Evolutionary conservation across 2,329 filamentous ascomycete species (phyloP), one percentile per base, ranked within the genome.

Genomic region (Aspergillus niger): DNA sequence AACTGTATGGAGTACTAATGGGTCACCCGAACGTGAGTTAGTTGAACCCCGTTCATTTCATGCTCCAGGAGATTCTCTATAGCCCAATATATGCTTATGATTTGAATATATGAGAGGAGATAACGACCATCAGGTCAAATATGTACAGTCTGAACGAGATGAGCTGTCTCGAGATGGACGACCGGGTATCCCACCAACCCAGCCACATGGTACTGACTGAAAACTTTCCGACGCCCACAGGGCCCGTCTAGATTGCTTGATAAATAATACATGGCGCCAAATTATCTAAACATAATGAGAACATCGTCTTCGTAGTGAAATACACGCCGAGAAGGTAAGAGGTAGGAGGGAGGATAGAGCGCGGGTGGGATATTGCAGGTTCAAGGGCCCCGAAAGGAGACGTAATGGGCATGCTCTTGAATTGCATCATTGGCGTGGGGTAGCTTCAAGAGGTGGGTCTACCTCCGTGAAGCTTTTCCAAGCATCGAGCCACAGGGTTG

Each of bases 181-280:
- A 15, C 47, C n/a, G 26, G 26, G 47, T 20, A 30, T n/a, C 15
- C 15, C 11, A 17, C 47, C 47, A 28, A 30, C 47, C 47, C 47
- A 15, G 28, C 47, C 38, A 28, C 62, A 59, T 58, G 20, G 61
- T 58, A 49, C 62, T 22, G 55, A 36, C 32, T 36, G 32, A 36
- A 54, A 49, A 57, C 53, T 43, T 28, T 60, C 58, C 56, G 44
- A 65, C 56, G 56, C 63, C 62, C 65, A 57, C 59, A 65, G 58
- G 65, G 64, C 65, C 52, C 57, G 59, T 61, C 63, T 67, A 67
- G 61, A 60, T 60, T 61, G 51, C 17, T 54, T 54, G 56, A 58
- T 59, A 66, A 58, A 64, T 67, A 60, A 65, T 63, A 67, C 62
- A 67, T 62, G 57, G 41, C 61, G 48, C 58, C 58, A 57, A 59